These are phyloP conservation scores for Cordyceps cateniannulata DNA, from an alignment of 2,329 filamentous ascomycete species.

Conservation along the genomic window DNA sequence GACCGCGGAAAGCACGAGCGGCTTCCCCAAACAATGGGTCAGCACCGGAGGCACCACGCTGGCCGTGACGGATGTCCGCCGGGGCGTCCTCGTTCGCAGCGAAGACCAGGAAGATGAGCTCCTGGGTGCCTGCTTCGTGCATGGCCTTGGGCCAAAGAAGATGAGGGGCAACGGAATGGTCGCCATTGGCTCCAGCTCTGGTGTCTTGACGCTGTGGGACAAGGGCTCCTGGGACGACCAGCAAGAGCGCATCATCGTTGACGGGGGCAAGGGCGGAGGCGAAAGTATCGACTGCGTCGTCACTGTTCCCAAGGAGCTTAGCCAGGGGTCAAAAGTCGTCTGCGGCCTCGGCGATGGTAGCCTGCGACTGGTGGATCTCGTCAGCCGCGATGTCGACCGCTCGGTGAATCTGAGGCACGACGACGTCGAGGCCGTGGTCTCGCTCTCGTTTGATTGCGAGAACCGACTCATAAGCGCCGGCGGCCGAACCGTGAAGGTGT, in stretches of 20 bases:
- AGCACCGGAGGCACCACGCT: conserved; percentile 88
- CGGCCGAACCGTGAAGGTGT: conserved; percentile 80
- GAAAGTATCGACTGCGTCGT: conserved; percentile 78
- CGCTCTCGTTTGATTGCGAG: conserved; percentile 74
- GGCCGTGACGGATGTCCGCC: conserved; percentile 79
- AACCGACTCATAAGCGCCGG: conserved; percentile 87
- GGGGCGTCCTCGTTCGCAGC: conserved; percentile 79
- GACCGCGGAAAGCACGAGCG: conserved; percentile 73
- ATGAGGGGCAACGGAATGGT: conserved; percentile 65
- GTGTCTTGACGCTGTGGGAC: conserved; percentile 89
- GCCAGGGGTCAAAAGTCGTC: conserved; percentile 65
- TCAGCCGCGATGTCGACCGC: conserved; percentile 63
- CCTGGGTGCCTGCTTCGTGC: conserved; percentile 71
- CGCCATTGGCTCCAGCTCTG: conserved; percentile 68
- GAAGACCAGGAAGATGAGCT: conserved; percentile 95
- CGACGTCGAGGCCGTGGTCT: conserved; percentile 79
- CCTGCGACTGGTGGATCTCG: conserved; percentile 70
- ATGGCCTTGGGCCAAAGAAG: conserved; percentile 63
- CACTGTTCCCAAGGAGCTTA: conserved; percentile 63
- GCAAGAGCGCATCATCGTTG: conserved; percentile 78
- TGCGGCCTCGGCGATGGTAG: conserved; percentile 77
- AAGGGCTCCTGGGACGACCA: conserved; percentile 93
- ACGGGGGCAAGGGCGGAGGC: conserved; percentile 53
- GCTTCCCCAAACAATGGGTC: conserved; percentile 90
- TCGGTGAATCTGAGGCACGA: conserved; percentile 64